Evolutionary conservation across 495 filamentous ascomycete species (phyloP).

Genomic region (Podospora fimiseda): DNA sequence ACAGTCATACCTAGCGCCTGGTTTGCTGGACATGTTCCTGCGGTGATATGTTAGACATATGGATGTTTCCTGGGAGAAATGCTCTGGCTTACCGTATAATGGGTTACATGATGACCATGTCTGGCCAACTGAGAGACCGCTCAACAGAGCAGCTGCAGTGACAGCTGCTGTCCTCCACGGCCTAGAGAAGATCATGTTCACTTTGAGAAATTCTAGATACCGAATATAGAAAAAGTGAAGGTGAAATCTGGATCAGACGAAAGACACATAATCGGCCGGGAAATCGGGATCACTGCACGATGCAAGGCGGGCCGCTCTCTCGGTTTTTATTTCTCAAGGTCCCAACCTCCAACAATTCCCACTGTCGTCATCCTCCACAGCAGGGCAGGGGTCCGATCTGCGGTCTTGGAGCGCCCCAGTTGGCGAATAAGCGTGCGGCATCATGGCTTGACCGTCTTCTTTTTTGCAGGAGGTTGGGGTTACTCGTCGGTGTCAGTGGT

Average conservation of each 20-base stretch:
- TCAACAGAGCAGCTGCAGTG: constrained; percentile 11
- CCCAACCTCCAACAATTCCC: constrained; percentile 13
- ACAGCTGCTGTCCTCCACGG: constrained; percentile 17
- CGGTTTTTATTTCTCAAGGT: constrained; percentile 8
- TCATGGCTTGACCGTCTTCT: not conserved
- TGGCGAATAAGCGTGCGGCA: not conserved
- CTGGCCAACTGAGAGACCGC: constrained; percentile 16
- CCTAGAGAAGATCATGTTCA: constrained; percentile 9
- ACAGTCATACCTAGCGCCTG: constrained; percentile 76
- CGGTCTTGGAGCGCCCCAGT: not conserved
- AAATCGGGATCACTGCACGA: constrained; percentile 1
- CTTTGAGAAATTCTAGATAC: not conserved
- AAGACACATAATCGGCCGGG: not conserved
- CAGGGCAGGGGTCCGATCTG: constrained; percentile 2
- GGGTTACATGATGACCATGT: constrained; percentile 34
- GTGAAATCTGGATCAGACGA: constrained; percentile 9
- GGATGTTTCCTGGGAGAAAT: not conserved
- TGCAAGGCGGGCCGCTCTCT: constrained; percentile 8
- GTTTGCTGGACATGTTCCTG: constrained; percentile 60
- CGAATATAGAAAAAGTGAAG: not conserved
- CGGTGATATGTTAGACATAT: not conserved
- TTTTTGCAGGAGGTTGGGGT: constrained; percentile 14
- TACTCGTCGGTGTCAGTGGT: too few relatives aligned
- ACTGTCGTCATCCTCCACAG: constrained; percentile 5
- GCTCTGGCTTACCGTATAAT: constrained; percentile 18